Evolutionary conservation across 495 filamentous ascomycete genomes (phyloP).

Genomic region (Penicillium salamii): DNA sequence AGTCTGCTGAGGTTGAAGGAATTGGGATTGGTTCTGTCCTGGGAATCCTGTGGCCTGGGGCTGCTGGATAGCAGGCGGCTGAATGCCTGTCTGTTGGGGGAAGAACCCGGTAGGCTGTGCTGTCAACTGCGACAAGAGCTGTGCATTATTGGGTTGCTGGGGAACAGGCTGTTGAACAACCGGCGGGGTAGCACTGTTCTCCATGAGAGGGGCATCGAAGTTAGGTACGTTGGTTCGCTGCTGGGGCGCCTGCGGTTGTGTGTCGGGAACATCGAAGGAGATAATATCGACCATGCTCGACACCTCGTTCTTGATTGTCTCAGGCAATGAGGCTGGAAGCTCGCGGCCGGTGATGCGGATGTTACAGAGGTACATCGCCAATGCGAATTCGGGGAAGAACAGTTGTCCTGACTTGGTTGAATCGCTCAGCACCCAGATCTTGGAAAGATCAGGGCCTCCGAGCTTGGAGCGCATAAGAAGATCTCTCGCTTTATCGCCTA

Average conservation of each 20-base stretch:
- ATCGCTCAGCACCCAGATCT: constrained; percentile 95
- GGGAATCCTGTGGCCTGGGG: constrained; percentile 47
- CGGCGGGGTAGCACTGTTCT: constrained; percentile 64
- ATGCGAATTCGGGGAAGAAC: constrained; percentile 95
- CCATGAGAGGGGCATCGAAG: constrained; percentile 62
- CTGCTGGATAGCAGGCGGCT: constrained; percentile 45
- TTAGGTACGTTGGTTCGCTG: constrained; percentile 69
- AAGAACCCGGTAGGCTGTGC: constrained; percentile 64
- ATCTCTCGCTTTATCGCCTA: constrained; percentile 82
- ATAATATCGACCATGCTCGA: constrained; percentile 99
- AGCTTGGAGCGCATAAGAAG: constrained; percentile 85
- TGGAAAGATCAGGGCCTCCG: constrained; percentile 73
- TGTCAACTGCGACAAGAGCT: constrained; percentile 72
- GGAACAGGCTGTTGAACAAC: constrained; percentile 86
- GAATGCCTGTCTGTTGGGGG: constrained; percentile 59
- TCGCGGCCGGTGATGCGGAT: constrained; percentile 83
- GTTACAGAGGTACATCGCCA: constrained; percentile 99
- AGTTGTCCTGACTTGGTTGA: constrained; percentile 95
- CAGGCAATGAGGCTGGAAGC: constrained; percentile 71
- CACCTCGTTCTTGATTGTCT: constrained; percentile 90
- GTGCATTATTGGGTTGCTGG: constrained; percentile 69
- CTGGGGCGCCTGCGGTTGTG: constrained; percentile 50
- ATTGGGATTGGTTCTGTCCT: constrained; percentile 37
- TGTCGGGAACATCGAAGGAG: constrained; percentile 87
- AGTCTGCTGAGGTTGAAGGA: constrained; percentile 45